Base-by-base conservation (phyloP, 2,329 filamentous ascomycete species). In the Hypocreales sp. region DNA sequence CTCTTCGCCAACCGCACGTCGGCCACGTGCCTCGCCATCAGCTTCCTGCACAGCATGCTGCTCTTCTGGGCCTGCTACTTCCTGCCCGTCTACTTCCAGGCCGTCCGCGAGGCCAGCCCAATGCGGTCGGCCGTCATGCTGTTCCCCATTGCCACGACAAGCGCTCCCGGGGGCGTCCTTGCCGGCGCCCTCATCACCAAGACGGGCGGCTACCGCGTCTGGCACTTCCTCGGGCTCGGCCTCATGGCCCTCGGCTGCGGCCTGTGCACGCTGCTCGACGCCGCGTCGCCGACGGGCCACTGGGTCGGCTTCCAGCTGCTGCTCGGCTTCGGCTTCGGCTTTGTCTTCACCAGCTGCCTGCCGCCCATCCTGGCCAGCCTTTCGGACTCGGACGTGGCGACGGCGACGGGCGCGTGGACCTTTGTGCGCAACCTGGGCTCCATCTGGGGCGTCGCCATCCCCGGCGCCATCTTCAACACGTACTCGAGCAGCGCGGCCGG, bases 41-140 rank as follows among this genome's bases (percentile, higher is more conserved):
- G 43, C 27, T 45, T 43, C 10, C 29, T 59, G 3, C 55, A 51
- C 1, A 46, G 43, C 12, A 35, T 42, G 4, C 26, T 51, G 4
- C 22, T 31, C 8, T 30, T 28, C 4, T 27, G 19, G 19, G 18
- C 32, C n/a, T 30, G 25, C 13, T 58, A 52, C 39, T 62, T 61
- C 31, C 34, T 62, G 0, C 58, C 61, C 0, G 40, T 65, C 8
- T 66, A 63, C 38, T 65, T 64, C 34, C 60, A 65, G 28, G 50
- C 44, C 3, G 55, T 64, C 0, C 42, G 47, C 1, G 37, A 36
- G 3, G 40, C 46, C 4, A 28, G 16, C 11, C 24, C 21, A 2
- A 20, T 12, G 7, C 38, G 44, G 0, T 40, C 52, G 0, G 55
- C 46, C 1, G 37, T 55, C 15, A 31, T 44, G 18, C 20, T 54